Evolutionary conservation across 352 stramenopile genomes (phyloP), one percentile per base, ranked within the genome.

Genomic region (Phytophthora foliorum): DNA sequence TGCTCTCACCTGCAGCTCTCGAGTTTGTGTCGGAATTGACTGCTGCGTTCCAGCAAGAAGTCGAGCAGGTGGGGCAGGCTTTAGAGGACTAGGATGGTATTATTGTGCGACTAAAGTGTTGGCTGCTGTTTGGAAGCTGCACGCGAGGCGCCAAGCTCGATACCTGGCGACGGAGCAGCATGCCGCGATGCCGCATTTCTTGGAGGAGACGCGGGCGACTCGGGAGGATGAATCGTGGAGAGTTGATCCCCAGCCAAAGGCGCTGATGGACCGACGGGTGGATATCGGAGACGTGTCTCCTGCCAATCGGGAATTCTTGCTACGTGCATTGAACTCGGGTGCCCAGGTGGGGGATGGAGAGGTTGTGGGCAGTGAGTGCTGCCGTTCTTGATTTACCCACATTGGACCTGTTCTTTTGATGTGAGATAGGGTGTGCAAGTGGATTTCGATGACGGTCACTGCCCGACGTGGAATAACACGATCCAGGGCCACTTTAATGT

Each of bases 311-410:
- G 90, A 96, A 67, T 94, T 99, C 70, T 75, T 99, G 17, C 93
- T 99, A 50, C 93, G 91, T 67, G 95, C 94, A 11, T 73, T 99
- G 53, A 98, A 99, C 80, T 97, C 86, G 32, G 95, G 94, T 21
- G 95, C 95, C n/a, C 89, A 94, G 75, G 82, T 85, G 21, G 32
- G 48, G 34, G 5, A 14, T 11, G 21, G n/a, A 34, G 24, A 66
- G 13, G 24, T 19, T 29, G 36, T 32, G 17, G 6, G 9, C 17
- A 21, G 3, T 45, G n/a, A 45, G 14, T 27, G 19, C 7, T 42
- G 6, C 54, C 13, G 21, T 39, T 54, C 38, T 53, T 51, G 3
- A 27, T 51, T 11, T 57, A 31, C 14, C 63, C 1, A 56, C 16
- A 38, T 51, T 49, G 19, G 11, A 6, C n/a, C 27, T 52, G 9